Conservation (phyloP, 345 rosid genomes). For the Rhizophora mangle region DNA sequence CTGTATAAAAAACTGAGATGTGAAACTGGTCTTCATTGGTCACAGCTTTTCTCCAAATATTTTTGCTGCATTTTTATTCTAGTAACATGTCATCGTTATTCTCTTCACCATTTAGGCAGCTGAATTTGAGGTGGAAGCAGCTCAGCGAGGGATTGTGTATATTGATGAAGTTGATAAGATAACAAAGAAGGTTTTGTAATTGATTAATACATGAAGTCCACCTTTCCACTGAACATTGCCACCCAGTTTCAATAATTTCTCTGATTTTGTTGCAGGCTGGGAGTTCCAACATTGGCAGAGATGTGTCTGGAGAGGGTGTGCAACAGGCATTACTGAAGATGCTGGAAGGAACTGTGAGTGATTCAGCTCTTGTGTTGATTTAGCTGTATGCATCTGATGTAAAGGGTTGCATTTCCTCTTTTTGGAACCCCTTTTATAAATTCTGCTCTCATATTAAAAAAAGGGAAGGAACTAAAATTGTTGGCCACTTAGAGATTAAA, state of each 20-base stretch:
- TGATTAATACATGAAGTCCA: neutral
- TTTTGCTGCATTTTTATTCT: neutral
- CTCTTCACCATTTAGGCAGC: slow-evolving; percentile 50
- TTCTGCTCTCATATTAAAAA: neutral
- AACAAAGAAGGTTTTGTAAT: slow-evolving; percentile 67
- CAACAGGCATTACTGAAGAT: slow-evolving; percentile 93
- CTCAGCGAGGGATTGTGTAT: slow-evolving; percentile 89
- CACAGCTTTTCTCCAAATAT: neutral
- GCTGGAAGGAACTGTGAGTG: slow-evolving; percentile 96
- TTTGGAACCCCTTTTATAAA: neutral
- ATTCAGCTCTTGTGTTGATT: slow-evolving; percentile 1
- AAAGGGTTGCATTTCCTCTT: too few species aligned
- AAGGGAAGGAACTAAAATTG: too few species aligned
- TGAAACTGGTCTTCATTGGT: neutral
- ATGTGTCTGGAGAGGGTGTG: slow-evolving; percentile 98
- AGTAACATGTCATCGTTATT: neutral
- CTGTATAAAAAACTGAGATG: too few species aligned
- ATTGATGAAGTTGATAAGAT: slow-evolving; percentile 96
- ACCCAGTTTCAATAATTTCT: neutral
- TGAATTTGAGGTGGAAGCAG: slow-evolving; percentile 84
- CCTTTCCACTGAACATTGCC: neutral
- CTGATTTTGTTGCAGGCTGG: slow-evolving; percentile 53
- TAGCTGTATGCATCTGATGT: too few species aligned
- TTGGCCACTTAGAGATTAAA: too few species aligned
- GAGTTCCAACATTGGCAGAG: slow-evolving; percentile 79